These are phyloP conservation scores for Ustilaginoidea virens DNA, from an alignment of 2,329 filamentous ascomycete genomes.

Conservation along the genomic window DNA sequence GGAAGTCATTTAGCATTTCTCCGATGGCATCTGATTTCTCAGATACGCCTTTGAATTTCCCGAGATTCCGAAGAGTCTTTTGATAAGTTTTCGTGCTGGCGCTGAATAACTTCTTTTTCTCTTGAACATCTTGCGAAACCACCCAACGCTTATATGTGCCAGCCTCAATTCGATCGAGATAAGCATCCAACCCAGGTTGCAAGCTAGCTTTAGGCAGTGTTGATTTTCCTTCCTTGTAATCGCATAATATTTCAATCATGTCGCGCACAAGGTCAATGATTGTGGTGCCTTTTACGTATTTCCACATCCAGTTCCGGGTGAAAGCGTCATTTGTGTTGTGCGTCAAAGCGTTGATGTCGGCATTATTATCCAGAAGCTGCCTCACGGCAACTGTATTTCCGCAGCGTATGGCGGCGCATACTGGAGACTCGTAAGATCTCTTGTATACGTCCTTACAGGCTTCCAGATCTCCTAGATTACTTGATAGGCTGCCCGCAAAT, in stretches of 20 bases:
- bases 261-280: constrained; percentile 45
- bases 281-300: constrained; percentile 25
- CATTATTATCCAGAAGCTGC: constrained; percentile 46
- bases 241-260: constrained; percentile 32
- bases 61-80: constrained; percentile 8
- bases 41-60: constrained; percentile 9
- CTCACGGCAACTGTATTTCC: constrained; percentile 31
- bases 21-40: constrained; percentile 43
- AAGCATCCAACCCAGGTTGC: constrained; percentile 29
- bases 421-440: constrained; percentile 41
- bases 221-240: constrained; percentile 19
- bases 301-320: constrained; percentile 14
- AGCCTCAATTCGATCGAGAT: constrained; percentile 31
- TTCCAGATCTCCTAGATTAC: constrained; percentile 24
- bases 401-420: constrained; percentile 42
- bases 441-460: constrained; percentile 33
- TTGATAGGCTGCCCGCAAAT: constrained; percentile 23
- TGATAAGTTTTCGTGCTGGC: constrained; percentile 15
- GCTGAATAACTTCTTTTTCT: constrained; percentile 16
- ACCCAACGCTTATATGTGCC: constrained; percentile 48
- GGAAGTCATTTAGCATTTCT: constrained; percentile 32
- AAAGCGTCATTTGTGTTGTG: constrained; percentile 20
- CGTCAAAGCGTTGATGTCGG: constrained; percentile 47
- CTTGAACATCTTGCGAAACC: constrained; percentile 22
- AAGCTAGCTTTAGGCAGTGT: constrained; percentile 2